A percentile compares a stretch with the other conserved stretches of the same genome.
Evolutionary conservation across 2,329 filamentous ascomycete species (phyloP).

Genomic region (Penicillium sp.): DNA sequence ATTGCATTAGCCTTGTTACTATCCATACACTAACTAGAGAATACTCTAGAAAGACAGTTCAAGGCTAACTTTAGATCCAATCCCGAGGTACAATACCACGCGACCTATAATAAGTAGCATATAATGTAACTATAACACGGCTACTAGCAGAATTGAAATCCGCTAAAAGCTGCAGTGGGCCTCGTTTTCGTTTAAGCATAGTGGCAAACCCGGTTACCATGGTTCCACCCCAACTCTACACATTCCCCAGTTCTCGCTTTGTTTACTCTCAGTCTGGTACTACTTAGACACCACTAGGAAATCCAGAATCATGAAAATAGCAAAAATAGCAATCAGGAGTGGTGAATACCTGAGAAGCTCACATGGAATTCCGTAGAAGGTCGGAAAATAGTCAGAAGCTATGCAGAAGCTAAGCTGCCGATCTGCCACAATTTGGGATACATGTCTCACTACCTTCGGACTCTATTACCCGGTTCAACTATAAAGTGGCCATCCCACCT

Average conservation of each 20-base stretch:
- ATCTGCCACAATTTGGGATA: constrained; percentile 8
- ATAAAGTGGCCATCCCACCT: constrained; percentile 2
- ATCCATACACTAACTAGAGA: no score
- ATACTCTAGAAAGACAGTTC: no score
- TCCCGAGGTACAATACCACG: background rate
- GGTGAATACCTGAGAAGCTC: background rate
- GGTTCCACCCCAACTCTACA: background rate
- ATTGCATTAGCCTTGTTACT: no score
- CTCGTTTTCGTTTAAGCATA: background rate
- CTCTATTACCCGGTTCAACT: background rate
- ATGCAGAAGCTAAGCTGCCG: constrained; percentile 5
- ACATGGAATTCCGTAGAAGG: background rate
- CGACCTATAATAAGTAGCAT: background rate
- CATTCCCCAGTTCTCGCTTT: background rate
- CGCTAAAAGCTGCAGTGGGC: background rate
- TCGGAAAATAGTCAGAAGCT: background rate
- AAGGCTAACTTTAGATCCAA: no score
- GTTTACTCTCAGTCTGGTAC: background rate
- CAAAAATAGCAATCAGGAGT: background rate
- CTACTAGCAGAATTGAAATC: background rate
- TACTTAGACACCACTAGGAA: background rate
- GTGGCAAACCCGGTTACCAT: background rate
- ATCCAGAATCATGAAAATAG: background rate
- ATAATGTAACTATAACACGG: background rate
- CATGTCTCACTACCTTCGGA: constrained; percentile 9